Conservation (phyloP, 768 basidiomycete species). For the Trametes elegans region DNA sequence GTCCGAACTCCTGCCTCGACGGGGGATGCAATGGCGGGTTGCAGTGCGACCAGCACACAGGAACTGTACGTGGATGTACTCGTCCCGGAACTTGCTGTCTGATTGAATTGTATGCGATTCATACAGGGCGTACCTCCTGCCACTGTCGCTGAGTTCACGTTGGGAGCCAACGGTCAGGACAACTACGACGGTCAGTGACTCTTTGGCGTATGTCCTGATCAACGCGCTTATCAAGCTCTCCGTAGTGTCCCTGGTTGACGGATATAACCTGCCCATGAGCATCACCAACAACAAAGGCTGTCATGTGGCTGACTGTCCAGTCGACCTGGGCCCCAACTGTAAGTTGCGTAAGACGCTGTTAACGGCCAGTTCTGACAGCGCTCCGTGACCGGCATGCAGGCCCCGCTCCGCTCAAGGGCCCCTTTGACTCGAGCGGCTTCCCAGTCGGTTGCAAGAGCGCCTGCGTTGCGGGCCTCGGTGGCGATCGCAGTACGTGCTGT, state of each 20-base stretch:
- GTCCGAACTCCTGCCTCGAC: slow-evolving; percentile 32
- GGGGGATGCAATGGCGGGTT: slow-evolving; percentile 44
- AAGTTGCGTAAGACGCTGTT: slow-evolving; percentile 30
- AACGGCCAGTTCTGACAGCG: background rate
- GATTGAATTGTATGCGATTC: background rate
- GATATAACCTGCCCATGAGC: slow-evolving; percentile 35
- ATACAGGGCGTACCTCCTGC: slow-evolving; percentile 35
- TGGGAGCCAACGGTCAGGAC: slow-evolving; percentile 29
- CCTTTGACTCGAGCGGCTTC: slow-evolving; percentile 35
- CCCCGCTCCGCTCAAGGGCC: slow-evolving; percentile 34
- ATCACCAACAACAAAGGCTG: slow-evolving; percentile 34
- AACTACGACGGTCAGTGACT: slow-evolving; percentile 32
- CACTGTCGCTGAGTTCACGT: slow-evolving; percentile 39
- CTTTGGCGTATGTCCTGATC: background rate
- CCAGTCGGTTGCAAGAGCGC: slow-evolving; percentile 45
- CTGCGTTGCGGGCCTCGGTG: slow-evolving; percentile 39
- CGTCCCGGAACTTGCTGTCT: no score
- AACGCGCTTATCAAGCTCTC: no score
- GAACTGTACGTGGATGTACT: slow-evolving; percentile 36
- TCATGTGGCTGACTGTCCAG: slow-evolving; percentile 33
- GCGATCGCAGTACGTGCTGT: slow-evolving; percentile 24
- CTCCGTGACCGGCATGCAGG: slow-evolving; percentile 22
- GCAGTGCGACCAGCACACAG: slow-evolving; percentile 34
- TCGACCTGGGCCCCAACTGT: slow-evolving; percentile 37
- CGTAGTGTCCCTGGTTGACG: slow-evolving; percentile 32